Conservation (phyloP, 2,329 filamentous ascomycete genomes). For the Elsinoe ampelina region DNA sequence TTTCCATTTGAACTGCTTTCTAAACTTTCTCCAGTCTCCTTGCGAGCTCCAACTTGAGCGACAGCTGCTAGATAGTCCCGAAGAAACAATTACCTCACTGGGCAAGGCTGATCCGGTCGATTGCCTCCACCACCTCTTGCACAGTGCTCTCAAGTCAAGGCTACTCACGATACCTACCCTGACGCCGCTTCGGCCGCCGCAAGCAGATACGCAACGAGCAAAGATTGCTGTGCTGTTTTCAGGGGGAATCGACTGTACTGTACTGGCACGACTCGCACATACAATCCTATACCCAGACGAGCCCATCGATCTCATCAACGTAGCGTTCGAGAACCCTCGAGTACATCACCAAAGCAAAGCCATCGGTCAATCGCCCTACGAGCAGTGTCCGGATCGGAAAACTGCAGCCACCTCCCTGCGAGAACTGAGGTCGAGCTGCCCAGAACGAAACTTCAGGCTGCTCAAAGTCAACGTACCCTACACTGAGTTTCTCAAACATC, state of each 20-base stretch:
- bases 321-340: constrained; percentile 92
- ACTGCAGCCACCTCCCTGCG: constrained; percentile 71
- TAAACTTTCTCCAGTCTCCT: background rate
- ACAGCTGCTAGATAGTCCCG: background rate
- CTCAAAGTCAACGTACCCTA: constrained; percentile 80
- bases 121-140: constrained; percentile 18
- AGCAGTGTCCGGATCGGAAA: constrained; percentile 79
- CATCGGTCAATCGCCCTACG: constrained; percentile 46
- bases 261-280: constrained; percentile 72
- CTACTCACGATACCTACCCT: constrained; percentile 53
- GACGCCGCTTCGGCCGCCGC: constrained; percentile 10
- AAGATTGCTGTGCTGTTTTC: constrained; percentile 80
- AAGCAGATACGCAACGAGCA: constrained; percentile 24
- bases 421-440: constrained; percentile 65
- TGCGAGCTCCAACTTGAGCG: constrained; percentile 2
- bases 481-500: constrained; percentile 59
- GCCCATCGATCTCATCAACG: constrained; percentile 80
- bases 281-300: constrained; percentile 61
- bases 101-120: background rate
- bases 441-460: constrained; percentile 69
- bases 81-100: background rate
- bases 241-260: constrained; percentile 84
- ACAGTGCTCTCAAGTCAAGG: constrained; percentile 21
- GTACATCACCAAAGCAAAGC: constrained; percentile 34
- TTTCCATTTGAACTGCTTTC: background rate